Percentiles rank a stretch among this genome's conserved stretches.
Conservation (phyloP, 441 rosid species). For the Bocquillonia castaneifolia region DNA sequence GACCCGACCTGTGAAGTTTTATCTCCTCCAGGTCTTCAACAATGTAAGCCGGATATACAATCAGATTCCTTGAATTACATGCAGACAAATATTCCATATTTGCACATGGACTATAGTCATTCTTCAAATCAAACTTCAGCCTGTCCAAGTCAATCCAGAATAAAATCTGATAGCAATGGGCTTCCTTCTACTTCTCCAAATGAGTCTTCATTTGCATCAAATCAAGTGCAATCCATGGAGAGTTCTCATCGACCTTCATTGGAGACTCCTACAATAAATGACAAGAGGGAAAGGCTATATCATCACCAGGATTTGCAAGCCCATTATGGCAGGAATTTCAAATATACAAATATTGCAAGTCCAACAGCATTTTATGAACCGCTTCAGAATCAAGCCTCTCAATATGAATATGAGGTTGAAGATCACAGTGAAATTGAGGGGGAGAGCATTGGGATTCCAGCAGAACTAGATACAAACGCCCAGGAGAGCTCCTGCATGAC, state of each 20-base stretch:
- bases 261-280: conserved; percentile 34
- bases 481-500: conserved; percentile 61
- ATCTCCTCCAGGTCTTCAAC: conserved; percentile 30
- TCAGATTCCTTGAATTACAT: conserved; percentile 29
- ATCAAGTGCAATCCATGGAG: conserved; percentile 45
- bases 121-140: conserved; percentile 47
- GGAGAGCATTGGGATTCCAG: conserved; percentile 29
- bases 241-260: conserved; percentile 35
- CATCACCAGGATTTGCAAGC: conserved; percentile 27
- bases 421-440: conserved; percentile 44
- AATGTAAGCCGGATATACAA: conserved; percentile 21
- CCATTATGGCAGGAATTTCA: conserved; percentile 31
- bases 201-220: conserved; percentile 58
- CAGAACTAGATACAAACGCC: conserved; percentile 44
- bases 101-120: conserved; percentile 31
- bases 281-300: conserved; percentile 31
- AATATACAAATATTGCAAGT: conserved; percentile 31
- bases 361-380: conserved; percentile 38
- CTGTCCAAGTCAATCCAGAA: conserved; percentile 42
- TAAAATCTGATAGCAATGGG: conserved; percentile 44
- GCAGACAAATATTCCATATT: conserved; percentile 26
- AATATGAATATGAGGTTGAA: conserved; percentile 36
- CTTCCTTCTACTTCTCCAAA: conserved; percentile 41
- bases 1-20: conserved; percentile 30
- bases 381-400: conserved; percentile 37